Percentiles rank a stretch among this genome's conserved stretches.
These are phyloP conservation scores for Prasinococcaceae sp. DNA, from an alignment of 139 green algal species.

Conservation along the genomic window DNA sequence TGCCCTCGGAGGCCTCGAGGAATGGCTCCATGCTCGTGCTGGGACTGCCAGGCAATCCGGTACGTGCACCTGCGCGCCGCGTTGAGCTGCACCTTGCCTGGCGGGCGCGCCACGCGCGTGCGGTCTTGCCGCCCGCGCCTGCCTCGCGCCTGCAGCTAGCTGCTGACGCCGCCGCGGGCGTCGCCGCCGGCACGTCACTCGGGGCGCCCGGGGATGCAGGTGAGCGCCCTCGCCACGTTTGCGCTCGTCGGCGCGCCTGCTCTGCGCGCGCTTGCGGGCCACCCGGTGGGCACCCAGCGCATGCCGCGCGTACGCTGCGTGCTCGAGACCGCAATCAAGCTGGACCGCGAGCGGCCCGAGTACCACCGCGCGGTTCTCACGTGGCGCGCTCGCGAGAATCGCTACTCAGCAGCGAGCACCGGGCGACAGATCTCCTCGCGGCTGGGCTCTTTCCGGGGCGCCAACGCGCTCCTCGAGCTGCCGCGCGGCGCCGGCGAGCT, in stretches of 20 bases:
- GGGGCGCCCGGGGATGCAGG: no score
- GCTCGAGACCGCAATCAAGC: slow-evolving; percentile 35
- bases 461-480: slow-evolving; percentile 58
- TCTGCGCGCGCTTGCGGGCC: slow-evolving; percentile 61
- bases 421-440: slow-evolving; percentile 87
- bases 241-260: slow-evolving; percentile 67
- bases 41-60: slow-evolving; percentile 45
- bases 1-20: slow-evolving; percentile 21
- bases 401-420: slow-evolving; percentile 43
- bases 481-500: slow-evolving; percentile 25
- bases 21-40: slow-evolving; percentile 43
- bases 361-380: slow-evolving; percentile 69
- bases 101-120: no score
- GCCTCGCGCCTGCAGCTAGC: no score
- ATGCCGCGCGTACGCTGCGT: neutral
- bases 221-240: slow-evolving; percentile 64
- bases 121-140: no score
- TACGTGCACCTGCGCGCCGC: no score
- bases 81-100: no score
- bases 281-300: neutral
- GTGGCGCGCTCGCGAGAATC: slow-evolving; percentile 24
- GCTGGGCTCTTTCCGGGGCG: slow-evolving; percentile 56
- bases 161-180: no score
- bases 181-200: no score
- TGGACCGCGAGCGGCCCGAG: slow-evolving; percentile 86